Conservation (phyloP, 768 basidiomycete species). For the Lactifluus piperatus region DNA sequence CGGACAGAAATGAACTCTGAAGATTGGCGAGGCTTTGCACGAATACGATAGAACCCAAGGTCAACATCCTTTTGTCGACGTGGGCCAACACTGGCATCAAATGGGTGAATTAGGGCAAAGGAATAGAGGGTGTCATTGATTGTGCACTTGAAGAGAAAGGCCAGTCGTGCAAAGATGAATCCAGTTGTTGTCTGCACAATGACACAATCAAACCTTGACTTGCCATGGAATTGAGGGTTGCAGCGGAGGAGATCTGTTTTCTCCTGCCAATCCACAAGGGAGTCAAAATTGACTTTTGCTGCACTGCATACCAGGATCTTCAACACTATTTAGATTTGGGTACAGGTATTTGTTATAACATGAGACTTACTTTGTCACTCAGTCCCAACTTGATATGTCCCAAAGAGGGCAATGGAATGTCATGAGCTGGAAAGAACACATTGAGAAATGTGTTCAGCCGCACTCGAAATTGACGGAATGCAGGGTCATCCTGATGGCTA, state of each 20-base stretch:
- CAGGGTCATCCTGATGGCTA: too few species aligned
- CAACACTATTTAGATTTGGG: not conserved
- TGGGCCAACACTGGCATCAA: not conserved
- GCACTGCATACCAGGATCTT: not conserved
- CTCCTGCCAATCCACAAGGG: not conserved
- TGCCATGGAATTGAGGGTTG: not conserved
- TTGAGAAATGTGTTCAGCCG: too few species aligned
- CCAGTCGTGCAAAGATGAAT: not conserved
- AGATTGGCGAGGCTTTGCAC: not conserved
- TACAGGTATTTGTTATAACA: too few species aligned
- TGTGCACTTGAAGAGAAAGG: not conserved
- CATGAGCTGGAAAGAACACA: too few species aligned
- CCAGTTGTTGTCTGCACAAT: not conserved
- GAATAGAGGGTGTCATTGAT: not conserved
- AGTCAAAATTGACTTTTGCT: not conserved
- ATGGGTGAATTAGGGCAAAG: not conserved
- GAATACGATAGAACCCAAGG: not conserved
- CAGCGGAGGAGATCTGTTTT: not conserved
- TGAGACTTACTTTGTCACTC: too few species aligned
- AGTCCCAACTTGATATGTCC: too few species aligned
- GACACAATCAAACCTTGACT: not conserved
- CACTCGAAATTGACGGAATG: too few species aligned
- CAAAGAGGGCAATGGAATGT: too few species aligned
- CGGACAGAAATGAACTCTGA: not conserved
- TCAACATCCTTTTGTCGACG: not conserved